Conservation (phyloP, 2,329 filamentous ascomycete genomes). For the Venturia carpophila region DNA sequence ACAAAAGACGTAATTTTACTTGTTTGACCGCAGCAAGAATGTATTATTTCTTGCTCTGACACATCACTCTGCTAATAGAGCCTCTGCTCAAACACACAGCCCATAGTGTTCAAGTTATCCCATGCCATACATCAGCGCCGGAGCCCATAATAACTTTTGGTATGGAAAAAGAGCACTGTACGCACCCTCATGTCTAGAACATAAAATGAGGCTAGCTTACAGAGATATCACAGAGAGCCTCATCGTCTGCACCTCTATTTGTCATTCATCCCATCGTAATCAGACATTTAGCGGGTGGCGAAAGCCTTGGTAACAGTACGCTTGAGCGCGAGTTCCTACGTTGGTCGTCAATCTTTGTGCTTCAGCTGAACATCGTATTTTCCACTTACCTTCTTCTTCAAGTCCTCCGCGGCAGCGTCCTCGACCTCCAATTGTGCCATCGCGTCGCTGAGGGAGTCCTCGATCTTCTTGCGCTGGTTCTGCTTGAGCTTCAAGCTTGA, state of each 20-base stretch:
- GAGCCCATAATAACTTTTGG: constrained; percentile 14
- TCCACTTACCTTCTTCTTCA: constrained; percentile 74
- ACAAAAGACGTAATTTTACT: neutral
- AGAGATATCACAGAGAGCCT: neutral
- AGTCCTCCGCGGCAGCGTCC: constrained; percentile 82
- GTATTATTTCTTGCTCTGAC: neutral
- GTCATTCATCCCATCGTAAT: constrained; percentile 5
- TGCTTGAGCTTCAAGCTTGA: constrained; percentile 98
- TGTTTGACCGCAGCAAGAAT: neutral
- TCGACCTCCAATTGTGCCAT: constrained; percentile 97
- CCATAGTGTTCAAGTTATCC: neutral
- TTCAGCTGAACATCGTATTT: neutral
- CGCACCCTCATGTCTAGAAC: neutral
- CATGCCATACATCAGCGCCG: constrained; percentile 6
- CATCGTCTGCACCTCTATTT: constrained; percentile 2
- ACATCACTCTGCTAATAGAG: neutral
- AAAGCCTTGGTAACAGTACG: constrained; percentile 97
- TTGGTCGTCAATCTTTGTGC: neutral
- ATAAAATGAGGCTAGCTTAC: constrained; percentile 14
- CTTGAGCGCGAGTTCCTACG: constrained; percentile 84
- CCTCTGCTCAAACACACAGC: neutral
- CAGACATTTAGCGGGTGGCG: constrained; percentile 66
- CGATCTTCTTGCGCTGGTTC: constrained; percentile 99
- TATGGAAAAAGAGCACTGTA: constrained; percentile 8
- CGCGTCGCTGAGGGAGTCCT: constrained; percentile 90